Evolutionary conservation across 2,329 filamentous ascomycete genomes (phyloP).

Genomic region (Madurella mycetomatis): DNA sequence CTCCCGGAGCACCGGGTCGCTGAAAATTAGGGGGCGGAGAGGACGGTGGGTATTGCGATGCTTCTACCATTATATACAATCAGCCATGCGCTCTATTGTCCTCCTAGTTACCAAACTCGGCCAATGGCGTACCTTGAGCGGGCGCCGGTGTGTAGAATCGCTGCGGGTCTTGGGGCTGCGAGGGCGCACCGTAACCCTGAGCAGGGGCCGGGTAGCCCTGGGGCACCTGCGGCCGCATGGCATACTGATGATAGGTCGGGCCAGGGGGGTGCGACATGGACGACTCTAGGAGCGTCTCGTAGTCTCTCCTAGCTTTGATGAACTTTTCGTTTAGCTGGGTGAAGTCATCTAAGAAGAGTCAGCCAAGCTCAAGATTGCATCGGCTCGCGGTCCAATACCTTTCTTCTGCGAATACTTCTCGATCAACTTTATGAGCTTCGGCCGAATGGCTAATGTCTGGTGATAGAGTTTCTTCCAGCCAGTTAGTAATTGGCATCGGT

Average conservation of each 20-base stretch:
- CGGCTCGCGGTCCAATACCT: conserved; percentile 46
- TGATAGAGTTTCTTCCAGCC: conserved; percentile 68
- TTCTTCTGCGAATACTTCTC: conserved; percentile 99
- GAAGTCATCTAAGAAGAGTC: conserved; percentile 71
- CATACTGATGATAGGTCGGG: conserved; percentile 68
- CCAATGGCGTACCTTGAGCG: conserved; percentile 37
- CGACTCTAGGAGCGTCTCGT: conserved; percentile 89
- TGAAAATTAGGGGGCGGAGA: conserved; percentile 53
- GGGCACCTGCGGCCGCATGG: conserved; percentile 47
- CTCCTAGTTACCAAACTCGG: conserved; percentile 18
- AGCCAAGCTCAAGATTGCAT: conserved; percentile 20
- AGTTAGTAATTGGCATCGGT: background rate
- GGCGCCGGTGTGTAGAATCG: conserved; percentile 65
- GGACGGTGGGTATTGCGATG: conserved; percentile 41
- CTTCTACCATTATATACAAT: conserved; percentile 25
- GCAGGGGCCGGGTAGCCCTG: conserved; percentile 40
- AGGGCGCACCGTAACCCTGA: conserved; percentile 36
- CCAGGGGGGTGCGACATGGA: conserved; percentile 94
- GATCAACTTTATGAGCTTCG: conserved; percentile 95
- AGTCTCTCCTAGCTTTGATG: conserved; percentile 95
- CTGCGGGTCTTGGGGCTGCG: conserved; percentile 54
- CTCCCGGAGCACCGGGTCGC: conserved; percentile 38
- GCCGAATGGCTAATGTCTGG: conserved; percentile 86
- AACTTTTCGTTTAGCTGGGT: conserved; percentile 99
- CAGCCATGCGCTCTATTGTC: conserved; percentile 33